Conservation (phyloP, 495 filamentous ascomycete species). For the Trichoderma gamsii region DNA sequence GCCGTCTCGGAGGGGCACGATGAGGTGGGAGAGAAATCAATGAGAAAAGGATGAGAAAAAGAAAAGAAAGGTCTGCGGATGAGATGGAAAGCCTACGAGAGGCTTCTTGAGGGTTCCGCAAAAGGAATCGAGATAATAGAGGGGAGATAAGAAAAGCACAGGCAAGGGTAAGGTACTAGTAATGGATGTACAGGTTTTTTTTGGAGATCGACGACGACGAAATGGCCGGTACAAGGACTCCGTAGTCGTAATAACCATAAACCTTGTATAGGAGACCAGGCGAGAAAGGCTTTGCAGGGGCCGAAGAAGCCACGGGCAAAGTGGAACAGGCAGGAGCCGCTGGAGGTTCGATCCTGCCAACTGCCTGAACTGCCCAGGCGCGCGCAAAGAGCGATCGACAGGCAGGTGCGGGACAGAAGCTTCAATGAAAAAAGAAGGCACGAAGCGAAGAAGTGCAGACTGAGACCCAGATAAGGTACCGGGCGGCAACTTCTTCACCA, state of each 20-base stretch:
- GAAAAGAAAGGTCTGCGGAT: too few species aligned
- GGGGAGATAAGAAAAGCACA: too few species aligned
- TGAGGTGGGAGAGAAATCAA: too few species aligned
- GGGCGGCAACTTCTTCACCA: too few species aligned
- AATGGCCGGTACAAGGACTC: background rate
- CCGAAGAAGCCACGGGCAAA: background rate
- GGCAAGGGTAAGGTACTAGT: too few species aligned
- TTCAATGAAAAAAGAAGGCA: background rate
- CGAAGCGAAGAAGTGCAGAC: background rate
- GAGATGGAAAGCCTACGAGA: too few species aligned
- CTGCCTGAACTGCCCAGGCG: background rate
- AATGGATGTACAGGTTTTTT: background rate
- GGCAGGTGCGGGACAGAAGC: background rate
- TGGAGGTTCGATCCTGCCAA: background rate
- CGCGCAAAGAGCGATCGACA: conserved; percentile 12
- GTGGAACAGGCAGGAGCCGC: conserved; percentile 9
- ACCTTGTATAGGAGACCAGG: background rate
- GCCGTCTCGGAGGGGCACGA: too few species aligned
- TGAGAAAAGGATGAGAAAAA: too few species aligned
- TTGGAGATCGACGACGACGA: background rate
- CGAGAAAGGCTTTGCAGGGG: background rate
- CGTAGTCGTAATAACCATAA: conserved; percentile 8
- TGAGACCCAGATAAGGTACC: too few species aligned
- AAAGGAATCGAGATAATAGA: too few species aligned
- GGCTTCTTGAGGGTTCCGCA: too few species aligned